phyloP scores from a whole-genome alignment of 2,329 filamentous ascomycete genomes.

The Fusarium sublunatum region DNA sequence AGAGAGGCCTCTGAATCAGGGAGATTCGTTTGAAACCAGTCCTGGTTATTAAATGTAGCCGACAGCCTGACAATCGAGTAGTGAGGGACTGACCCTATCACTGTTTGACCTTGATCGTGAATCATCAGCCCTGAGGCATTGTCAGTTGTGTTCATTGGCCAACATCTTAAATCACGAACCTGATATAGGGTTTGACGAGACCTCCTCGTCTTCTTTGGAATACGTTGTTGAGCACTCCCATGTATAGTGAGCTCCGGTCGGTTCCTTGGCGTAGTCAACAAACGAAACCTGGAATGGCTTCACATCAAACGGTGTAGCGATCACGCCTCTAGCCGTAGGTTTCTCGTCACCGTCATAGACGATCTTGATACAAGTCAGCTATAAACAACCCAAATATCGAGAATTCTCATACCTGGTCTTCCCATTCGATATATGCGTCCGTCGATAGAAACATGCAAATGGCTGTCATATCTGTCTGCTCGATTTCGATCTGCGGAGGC shows the following conservation, averaged over 20 bases:
- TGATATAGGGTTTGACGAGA: conserved; percentile 50
- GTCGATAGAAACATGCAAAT: conserved; percentile 63
- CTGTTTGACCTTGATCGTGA: conserved; percentile 46
- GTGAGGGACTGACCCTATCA: conserved; percentile 51
- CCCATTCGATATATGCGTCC: conserved; percentile 68
- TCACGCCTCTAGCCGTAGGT: conserved; percentile 62
- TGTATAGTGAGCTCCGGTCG: conserved; percentile 52
- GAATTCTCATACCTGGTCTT: conserved; percentile 58
- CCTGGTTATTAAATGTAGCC: conserved; percentile 61
- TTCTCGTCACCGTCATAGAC: conserved; percentile 52
- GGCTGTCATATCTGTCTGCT: conserved; percentile 56
- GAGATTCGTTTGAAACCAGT: conserved; percentile 66
- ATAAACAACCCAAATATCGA: accelerated
- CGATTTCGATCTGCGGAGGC: conserved; percentile 54
- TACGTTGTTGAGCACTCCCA: conserved; percentile 62
- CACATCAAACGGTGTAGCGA: conserved; percentile 63
- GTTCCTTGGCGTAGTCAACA: conserved; percentile 39
- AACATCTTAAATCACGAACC: conserved; percentile 6
- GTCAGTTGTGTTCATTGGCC: conserved; percentile 7
- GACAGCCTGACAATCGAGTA: conserved; percentile 66
- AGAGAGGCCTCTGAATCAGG: conserved; percentile 43
- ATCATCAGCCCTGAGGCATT: conserved; percentile 59
- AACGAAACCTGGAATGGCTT: conserved; percentile 64
- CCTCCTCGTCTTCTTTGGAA: conserved; percentile 45
- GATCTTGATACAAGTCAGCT: conserved; percentile 51